These are phyloP conservation scores for Erigeron philadelphicus DNA, from an alignment of 140 eudicot genomes.

Conservation along the genomic window DNA sequence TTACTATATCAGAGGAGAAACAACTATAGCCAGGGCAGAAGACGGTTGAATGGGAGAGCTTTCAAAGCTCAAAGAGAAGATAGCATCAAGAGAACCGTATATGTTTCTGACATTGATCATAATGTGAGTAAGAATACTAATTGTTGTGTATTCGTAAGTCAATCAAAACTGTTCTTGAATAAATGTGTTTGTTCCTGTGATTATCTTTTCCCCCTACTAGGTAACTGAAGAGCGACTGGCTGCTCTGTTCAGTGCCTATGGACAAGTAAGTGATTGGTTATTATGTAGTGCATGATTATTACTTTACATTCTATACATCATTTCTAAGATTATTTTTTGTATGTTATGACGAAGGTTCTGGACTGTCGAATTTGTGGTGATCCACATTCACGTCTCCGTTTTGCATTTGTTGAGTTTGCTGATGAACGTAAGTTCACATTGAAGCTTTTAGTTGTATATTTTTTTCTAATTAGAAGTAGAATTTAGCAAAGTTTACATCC, in stretches of 20 bases:
- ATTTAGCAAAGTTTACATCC: neutral
- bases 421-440: slow-evolving; percentile 67
- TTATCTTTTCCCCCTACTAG: slow-evolving; percentile 26
- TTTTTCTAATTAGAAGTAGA: neutral
- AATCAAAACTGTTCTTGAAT: neutral
- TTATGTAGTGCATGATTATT: slow-evolving; percentile 3
- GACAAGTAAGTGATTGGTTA: slow-evolving; percentile 61
- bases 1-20: slow-evolving; percentile 58
- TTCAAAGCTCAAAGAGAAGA: slow-evolving; percentile 86
- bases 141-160: neutral
- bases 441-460: neutral
- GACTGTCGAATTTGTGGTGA: slow-evolving; percentile 97
- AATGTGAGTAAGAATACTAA: slow-evolving; percentile 46
- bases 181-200: slow-evolving; percentile 1
- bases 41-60: slow-evolving; percentile 66
- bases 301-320: neutral
- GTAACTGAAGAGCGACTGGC: slow-evolving; percentile 94
- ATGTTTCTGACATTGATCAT: slow-evolving; percentile 90
- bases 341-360: slow-evolving; percentile 54
- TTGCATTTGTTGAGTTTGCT: slow-evolving; percentile 93
- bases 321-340: slow-evolving; percentile 13
- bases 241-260: slow-evolving; percentile 70
- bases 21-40: slow-evolving; percentile 63
- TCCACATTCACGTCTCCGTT: slow-evolving; percentile 95
- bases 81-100: slow-evolving; percentile 86